phyloP scores from a whole-genome alignment of 2,329 filamentous ascomycete species.

The Clarireedia paspali region DNA sequence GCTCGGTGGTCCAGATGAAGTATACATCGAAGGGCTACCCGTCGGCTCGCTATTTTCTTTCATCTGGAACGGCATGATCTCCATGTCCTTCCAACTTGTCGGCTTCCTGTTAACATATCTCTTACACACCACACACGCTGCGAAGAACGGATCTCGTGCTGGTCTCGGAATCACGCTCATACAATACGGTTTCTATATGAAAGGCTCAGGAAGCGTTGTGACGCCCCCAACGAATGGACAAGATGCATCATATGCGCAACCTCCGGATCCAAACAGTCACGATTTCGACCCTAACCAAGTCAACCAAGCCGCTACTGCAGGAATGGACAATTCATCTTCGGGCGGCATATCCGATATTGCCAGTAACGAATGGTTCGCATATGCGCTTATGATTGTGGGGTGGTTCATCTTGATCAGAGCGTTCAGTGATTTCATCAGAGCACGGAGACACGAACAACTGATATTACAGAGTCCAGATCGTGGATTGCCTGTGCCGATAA shows the following conservation, averaged over 20 bases:
- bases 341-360: conserved; percentile 50
- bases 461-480: conserved; percentile 89
- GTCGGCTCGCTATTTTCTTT: conserved; percentile 84
- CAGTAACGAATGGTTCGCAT: conserved; percentile 82
- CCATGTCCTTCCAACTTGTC: conserved; percentile 93
- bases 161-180: conserved; percentile 92
- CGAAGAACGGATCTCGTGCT: conserved; percentile 92
- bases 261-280: conserved; percentile 83
- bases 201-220: conserved; percentile 44
- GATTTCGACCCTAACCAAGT: conserved; percentile 74
- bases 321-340: conserved; percentile 30
- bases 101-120: conserved; percentile 98
- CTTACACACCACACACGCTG: conserved; percentile 93
- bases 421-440: conserved; percentile 84
- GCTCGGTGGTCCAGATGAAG: conserved; percentile 82
- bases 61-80: conserved; percentile 92
- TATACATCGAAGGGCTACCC: conserved; percentile 93
- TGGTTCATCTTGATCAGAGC: conserved; percentile 97
- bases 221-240: conserved; percentile 32
- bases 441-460: conserved; percentile 83
- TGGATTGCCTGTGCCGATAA: conserved; percentile 74
- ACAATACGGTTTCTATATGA: conserved; percentile 96
- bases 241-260: conserved; percentile 56
- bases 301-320: conserved; percentile 33
- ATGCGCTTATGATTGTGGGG: conserved; percentile 89